Evolutionary conservation across 2,329 filamentous ascomycete genomes (phyloP), one percentile per base, ranked within the genome.

Genomic region (Myriosclerotinia curreyana): DNA sequence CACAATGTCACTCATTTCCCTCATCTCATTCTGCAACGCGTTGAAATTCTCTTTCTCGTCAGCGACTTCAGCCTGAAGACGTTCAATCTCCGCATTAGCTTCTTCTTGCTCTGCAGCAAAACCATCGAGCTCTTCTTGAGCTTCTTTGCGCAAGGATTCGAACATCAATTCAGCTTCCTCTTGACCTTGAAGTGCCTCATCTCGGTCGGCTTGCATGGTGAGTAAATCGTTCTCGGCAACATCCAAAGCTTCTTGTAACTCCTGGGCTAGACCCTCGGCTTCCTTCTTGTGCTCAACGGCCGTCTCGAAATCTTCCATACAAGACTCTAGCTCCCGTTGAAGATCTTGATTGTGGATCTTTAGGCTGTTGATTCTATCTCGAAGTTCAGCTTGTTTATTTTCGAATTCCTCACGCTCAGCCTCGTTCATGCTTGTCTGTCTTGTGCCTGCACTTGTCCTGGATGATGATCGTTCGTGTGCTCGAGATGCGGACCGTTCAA

Each of bases 21-120:
- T 90, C 88, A 99, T 95, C 80, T 98, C 95, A 65, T 89, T 87
- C 74, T 98, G 94, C 61, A 99, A 79, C n/a, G 91, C 90, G 68
- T 89, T 87, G 76, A 97, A 94, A 74, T 95, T 96, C 73, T 98
- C 93, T 15, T 87, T 87, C 60, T 89, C 86, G 68, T 91, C 89
- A 66, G 86, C 84, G 17, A 96, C 78, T 49, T 95, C 91, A 17
- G 84, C 81, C 64, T 89, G 84, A 34, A 95, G 77, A 17, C 86
- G 84, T 69, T 89, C 83, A 50, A 88, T 85, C 69, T 94, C 90
- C 6, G 86, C 83, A 52, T 85, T 84, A 66, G 89, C 88, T 72
- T 89, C 83, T 62, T 93, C 90, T 5, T 88, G 82, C 66, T 96
- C 89, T 14, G 82, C 84, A 42, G 93, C 86, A 49, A 92, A 79